Conservation (phyloP, 805 yeast genomes). For the Ascoidea asiatica region DNA sequence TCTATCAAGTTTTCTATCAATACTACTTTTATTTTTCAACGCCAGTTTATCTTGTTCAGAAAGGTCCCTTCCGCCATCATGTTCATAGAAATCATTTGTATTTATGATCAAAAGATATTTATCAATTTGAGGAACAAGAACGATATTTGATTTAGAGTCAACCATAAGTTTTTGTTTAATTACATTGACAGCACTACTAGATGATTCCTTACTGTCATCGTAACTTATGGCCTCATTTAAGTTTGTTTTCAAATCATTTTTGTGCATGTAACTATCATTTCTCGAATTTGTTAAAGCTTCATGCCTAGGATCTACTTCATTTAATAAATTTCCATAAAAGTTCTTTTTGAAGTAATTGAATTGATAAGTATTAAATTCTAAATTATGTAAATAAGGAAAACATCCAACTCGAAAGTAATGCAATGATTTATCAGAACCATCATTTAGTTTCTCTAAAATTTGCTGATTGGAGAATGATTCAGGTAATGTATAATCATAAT, state of each 20-base stretch:
- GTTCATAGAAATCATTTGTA: slow-evolving; percentile 8
- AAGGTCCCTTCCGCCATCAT: slow-evolving; percentile 7
- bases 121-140: slow-evolving; percentile 9
- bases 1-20: slow-evolving; percentile 8
- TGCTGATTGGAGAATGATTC: not conserved
- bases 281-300: not conserved
- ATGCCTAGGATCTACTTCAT: not conserved
- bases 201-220: not conserved
- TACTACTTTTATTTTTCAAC: slow-evolving; percentile 4
- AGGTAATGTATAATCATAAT: slow-evolving; percentile 9
- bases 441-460: not conserved
- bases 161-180: not conserved
- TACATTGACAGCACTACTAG: not conserved
- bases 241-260: not conserved
- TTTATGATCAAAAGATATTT: slow-evolving; percentile 10
- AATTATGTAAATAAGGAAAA: slow-evolving; percentile 11
- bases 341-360: slow-evolving; percentile 6
- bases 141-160: slow-evolving; percentile 1
- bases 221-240: not conserved
- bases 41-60: not conserved
- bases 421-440: not conserved
- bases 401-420: not conserved
- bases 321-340: not conserved
- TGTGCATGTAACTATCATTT: slow-evolving; percentile 2
- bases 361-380: slow-evolving; percentile 8